Base-by-base conservation (phyloP, 2,329 filamentous ascomycete species). In the Tolypocladium tundrense region DNA sequence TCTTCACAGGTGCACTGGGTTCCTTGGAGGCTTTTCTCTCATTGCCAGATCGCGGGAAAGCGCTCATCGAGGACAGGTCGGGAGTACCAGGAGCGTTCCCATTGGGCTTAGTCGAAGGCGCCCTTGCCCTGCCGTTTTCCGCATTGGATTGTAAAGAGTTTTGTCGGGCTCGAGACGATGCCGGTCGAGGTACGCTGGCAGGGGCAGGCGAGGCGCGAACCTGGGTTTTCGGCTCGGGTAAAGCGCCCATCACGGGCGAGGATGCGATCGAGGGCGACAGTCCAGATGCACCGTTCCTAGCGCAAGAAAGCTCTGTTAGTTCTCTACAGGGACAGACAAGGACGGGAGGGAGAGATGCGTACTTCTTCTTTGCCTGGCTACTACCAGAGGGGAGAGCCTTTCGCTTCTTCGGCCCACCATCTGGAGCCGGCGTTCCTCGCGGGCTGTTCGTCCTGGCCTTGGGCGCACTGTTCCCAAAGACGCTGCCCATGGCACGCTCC, bases 321-420 rank as follows among this genome's bases (percentile, higher is more conserved):
- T n/a, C 16, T 41, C 56, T 11, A 2, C 27, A 40, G 2, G 16
- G n/a, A 13, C 9, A 51, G n/a, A n/a, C 16, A 52, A 42, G 27
- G n/a, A 54, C 33, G 19, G 13, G 3, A 37, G 33, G 9, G 51
- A 41, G 27, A 31, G 43, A 35, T 10, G 75, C 79, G 67, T 79
- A 89, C 88, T 85, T 93, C 75, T 92, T 96, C 75, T 93, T 92
- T 37, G 84, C 71, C 63, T 85, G 84, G n/a, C 84, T 80, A 63
- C 89, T 90, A 4, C 83, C 82, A 2, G 83, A 80, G 59, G 75
- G 84, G 60, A 80, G 76, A 62, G 75, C 88, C 79, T 80, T 92
- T 74, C 73, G 84, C 75, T 82, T 91, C 75, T 92, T 93, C 59
- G 87, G 86, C 39, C 78, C 48, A 7, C 48, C 77, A 56, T 91